Percentiles rank a stretch among this genome's conserved stretches.
Evolutionary conservation across 805 yeast genomes (phyloP).

Genomic region (Saccharomycopsis vini): DNA sequence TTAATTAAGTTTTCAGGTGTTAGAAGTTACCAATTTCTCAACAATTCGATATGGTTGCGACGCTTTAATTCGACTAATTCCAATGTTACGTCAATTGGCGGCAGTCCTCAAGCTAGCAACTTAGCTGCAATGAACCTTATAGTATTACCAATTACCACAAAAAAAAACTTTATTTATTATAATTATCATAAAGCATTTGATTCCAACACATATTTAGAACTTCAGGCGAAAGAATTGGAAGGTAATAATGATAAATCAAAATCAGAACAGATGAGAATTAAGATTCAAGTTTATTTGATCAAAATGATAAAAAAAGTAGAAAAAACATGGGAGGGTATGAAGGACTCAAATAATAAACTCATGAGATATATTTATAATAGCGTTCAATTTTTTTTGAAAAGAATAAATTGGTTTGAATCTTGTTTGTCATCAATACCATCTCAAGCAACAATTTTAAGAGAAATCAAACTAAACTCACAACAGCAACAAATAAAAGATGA

Average conservation of each 20-base stretch:
- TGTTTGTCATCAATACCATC: conserved; percentile 38
- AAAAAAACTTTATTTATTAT: conserved; percentile 34
- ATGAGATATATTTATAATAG: conserved; percentile 29
- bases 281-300: conserved; percentile 21
- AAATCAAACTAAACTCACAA: conserved; percentile 23
- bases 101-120: no score
- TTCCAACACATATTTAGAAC: conserved; percentile 6
- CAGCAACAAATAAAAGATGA: no score
- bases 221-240: conserved; percentile 1
- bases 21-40: no score
- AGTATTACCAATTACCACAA: conserved; percentile 35
- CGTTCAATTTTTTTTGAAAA: conserved; percentile 21
- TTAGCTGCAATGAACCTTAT: conserved; percentile 30
- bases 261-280: background rate
- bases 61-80: no score
- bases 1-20: no score
- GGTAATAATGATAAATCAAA: background rate
- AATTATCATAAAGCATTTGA: conserved; percentile 25
- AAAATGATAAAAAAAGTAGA: conserved; percentile 26
- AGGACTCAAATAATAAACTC: conserved; percentile 27
- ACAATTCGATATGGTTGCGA: no score
- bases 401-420: conserved; percentile 25
- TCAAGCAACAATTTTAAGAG: conserved; percentile 33
- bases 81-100: no score
- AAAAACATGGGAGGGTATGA: conserved; percentile 35